A percentile compares a stretch with the other conserved stretches of the same genome.
These are phyloP conservation scores for Salix purpurea DNA, from an alignment of 345 rosid genomes.

Conservation along the genomic window DNA sequence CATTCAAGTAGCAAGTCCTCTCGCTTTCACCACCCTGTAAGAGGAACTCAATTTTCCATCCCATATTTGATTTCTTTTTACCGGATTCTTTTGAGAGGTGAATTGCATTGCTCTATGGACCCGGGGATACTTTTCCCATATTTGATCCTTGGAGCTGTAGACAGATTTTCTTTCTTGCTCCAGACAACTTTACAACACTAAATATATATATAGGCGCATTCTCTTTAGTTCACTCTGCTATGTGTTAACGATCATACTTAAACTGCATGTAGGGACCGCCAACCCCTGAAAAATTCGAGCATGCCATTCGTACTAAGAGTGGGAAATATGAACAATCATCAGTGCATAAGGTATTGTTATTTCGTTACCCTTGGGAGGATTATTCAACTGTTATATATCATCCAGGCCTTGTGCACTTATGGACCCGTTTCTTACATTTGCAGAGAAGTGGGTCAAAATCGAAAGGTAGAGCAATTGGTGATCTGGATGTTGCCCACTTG, in stretches of 20 bases:
- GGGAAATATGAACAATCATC: constrained; percentile 50
- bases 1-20: constrained; percentile 68
- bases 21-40: constrained; percentile 58
- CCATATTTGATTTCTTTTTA: constrained; percentile 5
- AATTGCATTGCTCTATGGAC: neutral
- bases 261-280: constrained; percentile 61
- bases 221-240: neutral
- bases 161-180: too few species aligned
- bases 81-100: neutral
- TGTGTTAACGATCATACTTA: neutral
- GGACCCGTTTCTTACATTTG: neutral
- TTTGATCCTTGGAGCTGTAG: too few species aligned
- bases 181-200: too few species aligned
- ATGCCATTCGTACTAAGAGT: constrained; percentile 42
- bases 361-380: neutral
- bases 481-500: constrained; percentile 27
- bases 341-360: constrained; percentile 45
- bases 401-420: constrained; percentile 1
- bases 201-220: neutral
- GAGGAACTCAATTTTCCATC: constrained; percentile 15
- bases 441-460: constrained; percentile 69
- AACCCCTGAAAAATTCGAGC: constrained; percentile 77
- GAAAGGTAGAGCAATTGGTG: constrained; percentile 27
- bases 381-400: neutral
- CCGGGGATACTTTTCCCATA: constrained; percentile 4